phyloP scores from a whole-genome alignment of 192 early-diverging fungal genomes.

The Glomus cerebriforme region DNA sequence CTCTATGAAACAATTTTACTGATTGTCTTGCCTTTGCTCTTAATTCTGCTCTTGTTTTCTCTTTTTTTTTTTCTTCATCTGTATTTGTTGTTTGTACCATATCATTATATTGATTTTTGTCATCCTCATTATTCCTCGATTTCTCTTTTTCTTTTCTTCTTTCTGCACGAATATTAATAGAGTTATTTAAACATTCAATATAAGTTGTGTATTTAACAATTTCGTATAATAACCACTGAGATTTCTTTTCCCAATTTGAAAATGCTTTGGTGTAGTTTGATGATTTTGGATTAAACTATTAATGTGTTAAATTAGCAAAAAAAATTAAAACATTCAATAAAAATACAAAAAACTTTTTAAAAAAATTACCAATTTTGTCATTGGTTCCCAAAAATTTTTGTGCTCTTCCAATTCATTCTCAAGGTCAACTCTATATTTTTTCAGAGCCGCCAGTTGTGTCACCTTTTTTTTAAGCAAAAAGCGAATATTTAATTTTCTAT shows the following conservation, averaged over 20 bases:
- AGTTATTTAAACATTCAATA: conserved; percentile 70
- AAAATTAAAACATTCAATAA: neutral
- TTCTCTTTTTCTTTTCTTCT: conserved; percentile 21
- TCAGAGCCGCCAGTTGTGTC: conserved; percentile 63
- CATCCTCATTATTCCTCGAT: neutral
- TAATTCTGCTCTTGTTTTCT: conserved; percentile 17
- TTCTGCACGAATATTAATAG: conserved; percentile 35
- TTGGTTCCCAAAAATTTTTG: conserved; percentile 60
- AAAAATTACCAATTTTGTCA: conserved; percentile 47
- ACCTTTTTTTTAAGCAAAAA: conserved; percentile 21
- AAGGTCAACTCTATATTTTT: conserved; percentile 63
- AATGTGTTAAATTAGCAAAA: neutral
- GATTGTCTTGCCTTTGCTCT: conserved; percentile 14
- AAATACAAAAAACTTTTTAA: neutral
- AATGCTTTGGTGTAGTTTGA: conserved; percentile 65
- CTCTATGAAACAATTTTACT: conserved; percentile 23
- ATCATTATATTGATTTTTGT: neutral
- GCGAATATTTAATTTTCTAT: neutral
- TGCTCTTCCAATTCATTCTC: conserved; percentile 71
- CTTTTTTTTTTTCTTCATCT: conserved; percentile 25
- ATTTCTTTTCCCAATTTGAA: conserved; percentile 80
- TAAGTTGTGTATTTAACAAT: conserved; percentile 85
- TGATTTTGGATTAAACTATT: conserved; percentile 62
- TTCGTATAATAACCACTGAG: conserved; percentile 76
- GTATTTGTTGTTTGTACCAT: neutral